Evolutionary conservation across 345 rosid species (phyloP).

Genomic region (Murraya koenigii): DNA sequence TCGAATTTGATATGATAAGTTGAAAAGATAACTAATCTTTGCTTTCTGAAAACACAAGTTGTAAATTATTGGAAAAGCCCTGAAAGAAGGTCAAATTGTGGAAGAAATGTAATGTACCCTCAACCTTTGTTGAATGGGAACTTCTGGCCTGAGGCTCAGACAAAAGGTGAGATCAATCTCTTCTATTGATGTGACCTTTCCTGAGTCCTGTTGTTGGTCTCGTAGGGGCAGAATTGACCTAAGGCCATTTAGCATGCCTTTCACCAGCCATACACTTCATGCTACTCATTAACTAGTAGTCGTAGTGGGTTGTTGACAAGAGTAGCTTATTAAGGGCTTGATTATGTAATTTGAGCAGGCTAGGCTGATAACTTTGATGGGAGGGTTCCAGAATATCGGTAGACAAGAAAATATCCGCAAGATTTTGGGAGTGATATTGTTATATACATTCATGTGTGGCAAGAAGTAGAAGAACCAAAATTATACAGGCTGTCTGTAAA

Average conservation of each 20-base stretch:
- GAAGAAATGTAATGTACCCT: conserved; percentile 23
- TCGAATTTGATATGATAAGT: not conserved
- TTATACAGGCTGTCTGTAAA: no score
- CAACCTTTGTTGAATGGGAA: conserved; percentile 35
- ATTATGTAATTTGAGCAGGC: not conserved
- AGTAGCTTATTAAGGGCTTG: not conserved
- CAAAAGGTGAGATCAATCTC: conserved; percentile 5
- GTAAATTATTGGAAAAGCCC: conserved; percentile 30
- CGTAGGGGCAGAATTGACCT: not conserved
- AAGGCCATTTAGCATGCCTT: not conserved
- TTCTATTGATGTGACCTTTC: not conserved
- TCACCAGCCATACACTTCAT: not conserved
- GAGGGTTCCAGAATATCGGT: no score
- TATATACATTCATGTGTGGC: no score
- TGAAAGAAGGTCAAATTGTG: conserved; percentile 18
- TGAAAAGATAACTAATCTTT: conserved; percentile 9
- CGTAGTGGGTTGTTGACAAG: not conserved
- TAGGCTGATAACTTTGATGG: no score
- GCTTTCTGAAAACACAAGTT: conserved; percentile 11
- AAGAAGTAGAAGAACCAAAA: no score
- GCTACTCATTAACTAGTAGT: no score
- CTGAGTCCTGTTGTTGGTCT: not conserved
- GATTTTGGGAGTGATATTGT: no score
- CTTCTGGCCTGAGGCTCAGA: conserved; percentile 41
- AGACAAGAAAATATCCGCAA: not conserved